phyloP scores from a whole-genome alignment of 441 rosid genomes.

The Capsella rubella region DNA sequence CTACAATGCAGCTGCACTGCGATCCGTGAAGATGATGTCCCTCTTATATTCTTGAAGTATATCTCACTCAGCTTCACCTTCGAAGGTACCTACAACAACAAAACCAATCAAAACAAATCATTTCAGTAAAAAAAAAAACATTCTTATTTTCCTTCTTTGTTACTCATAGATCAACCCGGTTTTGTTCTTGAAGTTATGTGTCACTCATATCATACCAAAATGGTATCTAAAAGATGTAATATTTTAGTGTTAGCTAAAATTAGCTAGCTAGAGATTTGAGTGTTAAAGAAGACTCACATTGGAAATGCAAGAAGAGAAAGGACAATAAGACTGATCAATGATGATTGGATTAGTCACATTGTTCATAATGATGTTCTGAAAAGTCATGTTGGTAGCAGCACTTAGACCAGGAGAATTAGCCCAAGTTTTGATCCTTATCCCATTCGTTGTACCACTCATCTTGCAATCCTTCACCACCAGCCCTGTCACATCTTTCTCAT shows the following conservation, averaged over 20 bases:
- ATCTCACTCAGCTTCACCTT: slow-evolving; percentile 58
- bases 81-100: slow-evolving; percentile 45
- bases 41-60: slow-evolving; percentile 61
- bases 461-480: slow-evolving; percentile 51
- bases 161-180: neutral
- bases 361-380: slow-evolving; percentile 44
- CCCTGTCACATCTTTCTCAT: slow-evolving; percentile 52
- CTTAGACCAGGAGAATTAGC: slow-evolving; percentile 46
- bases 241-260: no score
- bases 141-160: slow-evolving; percentile 21
- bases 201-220: slow-evolving; percentile 1
- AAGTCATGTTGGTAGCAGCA: slow-evolving; percentile 49
- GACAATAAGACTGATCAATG: slow-evolving; percentile 48
- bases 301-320: slow-evolving; percentile 45
- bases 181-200: slow-evolving; percentile 11
- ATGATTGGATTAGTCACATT: slow-evolving; percentile 49
- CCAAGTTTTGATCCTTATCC: slow-evolving; percentile 74
- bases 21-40: slow-evolving; percentile 50
- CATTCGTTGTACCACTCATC: slow-evolving; percentile 52
- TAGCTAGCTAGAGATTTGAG: neutral
- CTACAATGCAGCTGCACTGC: slow-evolving; percentile 62
- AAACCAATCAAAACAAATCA: neutral
- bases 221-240: neutral
- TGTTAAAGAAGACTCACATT: slow-evolving; percentile 36
- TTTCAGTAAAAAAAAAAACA: slow-evolving; percentile 46